Evolutionary conservation across 257 asterid genomes (phyloP), one percentile per base, ranked within the genome.

Genomic region (Solanum etuberosum): DNA sequence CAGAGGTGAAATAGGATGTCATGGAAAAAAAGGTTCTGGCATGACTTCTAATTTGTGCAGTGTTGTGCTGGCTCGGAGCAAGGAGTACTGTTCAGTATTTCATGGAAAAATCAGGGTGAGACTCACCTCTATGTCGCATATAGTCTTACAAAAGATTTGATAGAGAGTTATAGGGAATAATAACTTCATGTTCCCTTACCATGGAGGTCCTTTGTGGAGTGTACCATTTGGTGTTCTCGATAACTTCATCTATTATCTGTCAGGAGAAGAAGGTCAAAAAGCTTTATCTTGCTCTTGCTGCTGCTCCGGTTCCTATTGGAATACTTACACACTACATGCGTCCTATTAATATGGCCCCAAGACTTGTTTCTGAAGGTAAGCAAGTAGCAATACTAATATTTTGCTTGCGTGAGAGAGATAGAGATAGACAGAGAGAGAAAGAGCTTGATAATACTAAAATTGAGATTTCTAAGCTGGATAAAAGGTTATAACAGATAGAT

Each of bases 41-140:
- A 87, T 86, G 72, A 82, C 83, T 82, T 81, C 57, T 72, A 76
- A 83, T 11, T 90, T 89, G 27, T 89, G 90, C 94, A 95, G 99
- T 86, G 98, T 96, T 54, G 96, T 96, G 86, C 88, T 96, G 2
- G 94, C 99, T n/a, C 94, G 98, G 90, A 94, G 93, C 27, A 97
- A 91, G 92, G 98, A 95, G 83, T 97, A 94, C 92, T 95, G 98
- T 87, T 93, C 98, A 40, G 92, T 93, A 81, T 95, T 97, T 87
- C 98, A 95, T 94, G 94, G 90, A 87, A 95, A 97, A 92, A 94
- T 97, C 91, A 94, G 99, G 94, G 99, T 95, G 73, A 94, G 98
- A 34, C 61, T 48, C 85, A 48, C 37, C 84, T 29, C 37, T 31
- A 38, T 67, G 7, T 68, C 25, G 5, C 73, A 29, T 29, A 65